phyloP scores from a whole-genome alignment of 176 grass and related monocot genomes.

The Raddia guianensis region DNA sequence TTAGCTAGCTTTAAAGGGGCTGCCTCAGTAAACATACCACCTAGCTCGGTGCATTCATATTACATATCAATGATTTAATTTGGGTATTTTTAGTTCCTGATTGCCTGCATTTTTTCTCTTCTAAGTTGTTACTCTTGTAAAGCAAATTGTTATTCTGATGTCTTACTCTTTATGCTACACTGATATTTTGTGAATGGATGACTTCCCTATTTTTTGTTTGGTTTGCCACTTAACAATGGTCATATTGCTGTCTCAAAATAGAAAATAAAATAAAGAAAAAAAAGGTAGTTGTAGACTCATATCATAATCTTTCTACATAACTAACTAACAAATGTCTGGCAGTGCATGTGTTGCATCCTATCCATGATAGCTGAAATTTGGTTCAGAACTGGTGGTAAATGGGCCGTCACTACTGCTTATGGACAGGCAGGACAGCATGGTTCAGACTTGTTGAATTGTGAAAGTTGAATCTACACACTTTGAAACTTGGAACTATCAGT shows the following conservation, averaged over 20 bases:
- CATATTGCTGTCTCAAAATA: neutral
- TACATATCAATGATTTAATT: conserved; percentile 1
- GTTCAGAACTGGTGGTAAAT: conserved; percentile 15
- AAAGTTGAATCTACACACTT: conserved; percentile 4
- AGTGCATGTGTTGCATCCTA: neutral
- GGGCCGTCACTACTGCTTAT: neutral
- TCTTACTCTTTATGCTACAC: neutral
- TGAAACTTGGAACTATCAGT: neutral
- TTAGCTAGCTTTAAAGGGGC: neutral
- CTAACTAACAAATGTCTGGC: neutral
- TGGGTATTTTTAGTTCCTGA: neutral
- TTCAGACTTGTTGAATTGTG: conserved; percentile 6
- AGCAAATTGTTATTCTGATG: neutral
- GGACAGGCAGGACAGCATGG: neutral
- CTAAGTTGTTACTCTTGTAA: neutral
- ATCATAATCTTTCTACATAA: neutral
- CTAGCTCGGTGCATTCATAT: neutral
- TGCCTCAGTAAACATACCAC: neutral
- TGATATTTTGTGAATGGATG: neutral
- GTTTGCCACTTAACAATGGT: neutral
- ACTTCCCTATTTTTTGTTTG: conserved; percentile 8
- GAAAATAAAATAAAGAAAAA: neutral
- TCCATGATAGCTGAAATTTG: neutral
- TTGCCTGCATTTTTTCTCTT: neutral
- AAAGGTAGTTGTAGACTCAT: neutral